Conservation (phyloP, 331 rosid species). For the Cydonia oblonga region DNA sequence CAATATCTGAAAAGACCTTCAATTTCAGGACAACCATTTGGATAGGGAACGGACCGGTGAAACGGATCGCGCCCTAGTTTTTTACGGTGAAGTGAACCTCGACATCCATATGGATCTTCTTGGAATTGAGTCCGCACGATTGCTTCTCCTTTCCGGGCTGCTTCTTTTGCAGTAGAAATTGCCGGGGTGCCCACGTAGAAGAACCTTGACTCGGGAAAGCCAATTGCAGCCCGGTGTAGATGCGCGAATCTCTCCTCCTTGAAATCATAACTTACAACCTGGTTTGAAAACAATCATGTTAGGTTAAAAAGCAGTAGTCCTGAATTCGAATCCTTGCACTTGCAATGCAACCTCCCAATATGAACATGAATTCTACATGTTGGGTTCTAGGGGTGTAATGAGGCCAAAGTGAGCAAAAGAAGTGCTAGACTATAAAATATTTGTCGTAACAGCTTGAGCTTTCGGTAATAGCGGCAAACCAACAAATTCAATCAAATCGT, state of each 20-base stretch:
- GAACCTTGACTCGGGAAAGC: conserved; percentile 78
- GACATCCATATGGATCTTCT: conserved; percentile 78
- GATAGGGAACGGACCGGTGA: conserved; percentile 80
- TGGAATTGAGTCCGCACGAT: conserved; percentile 62
- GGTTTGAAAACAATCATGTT: conserved; percentile 12
- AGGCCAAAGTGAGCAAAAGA: not conserved
- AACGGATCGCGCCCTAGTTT: conserved; percentile 76
- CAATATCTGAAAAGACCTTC: conserved; percentile 70
- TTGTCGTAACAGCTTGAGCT: not conserved
- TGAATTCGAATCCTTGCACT: not conserved
- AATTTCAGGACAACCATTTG: conserved; percentile 78
- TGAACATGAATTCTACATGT: not conserved
- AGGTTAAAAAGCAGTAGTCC: not conserved
- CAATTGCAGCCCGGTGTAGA: conserved; percentile 79
- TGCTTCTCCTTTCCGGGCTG: conserved; percentile 73
- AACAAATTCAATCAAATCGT: not conserved
- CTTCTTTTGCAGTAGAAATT: conserved; percentile 43
- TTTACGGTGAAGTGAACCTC: conserved; percentile 55
- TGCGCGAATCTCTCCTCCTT: conserved; percentile 63
- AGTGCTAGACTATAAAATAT: not conserved
- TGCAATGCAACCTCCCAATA: not conserved
- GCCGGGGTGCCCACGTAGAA: conserved; percentile 71
- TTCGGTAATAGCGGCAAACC: not conserved
- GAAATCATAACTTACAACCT: conserved; percentile 87
- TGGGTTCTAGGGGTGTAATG: not conserved